Percentiles rank a stretch among this genome's conserved stretches.
Conservation (phyloP, 306 rosid genomes). For the Fragaria nilgerrensis region DNA sequence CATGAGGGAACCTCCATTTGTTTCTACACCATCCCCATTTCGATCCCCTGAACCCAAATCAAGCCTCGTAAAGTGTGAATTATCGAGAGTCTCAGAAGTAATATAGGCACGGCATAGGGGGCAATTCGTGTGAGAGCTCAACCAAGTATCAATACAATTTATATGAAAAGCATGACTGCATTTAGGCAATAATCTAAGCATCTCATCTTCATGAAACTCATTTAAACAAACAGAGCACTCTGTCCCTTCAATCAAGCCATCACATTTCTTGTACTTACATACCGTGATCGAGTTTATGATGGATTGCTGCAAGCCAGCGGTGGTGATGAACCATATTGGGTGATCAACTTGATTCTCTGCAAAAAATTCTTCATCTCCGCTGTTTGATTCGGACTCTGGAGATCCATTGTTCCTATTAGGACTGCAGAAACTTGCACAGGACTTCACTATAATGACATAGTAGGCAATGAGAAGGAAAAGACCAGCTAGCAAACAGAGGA, state of each 20-base stretch:
- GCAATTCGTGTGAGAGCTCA: constrained; percentile 69
- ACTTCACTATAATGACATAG: constrained; percentile 51
- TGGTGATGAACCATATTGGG: constrained; percentile 68
- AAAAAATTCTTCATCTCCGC: constrained; percentile 38
- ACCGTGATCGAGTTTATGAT: constrained; percentile 60
- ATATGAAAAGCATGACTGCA: constrained; percentile 73
- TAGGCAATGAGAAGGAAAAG: constrained; percentile 40
- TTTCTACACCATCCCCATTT: constrained; percentile 17
- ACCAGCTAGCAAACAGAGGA: constrained; percentile 35
- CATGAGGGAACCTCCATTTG: constrained; percentile 35
- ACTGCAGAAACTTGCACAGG: constrained; percentile 39
- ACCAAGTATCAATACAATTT: constrained; percentile 67
- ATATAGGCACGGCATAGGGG: constrained; percentile 66
- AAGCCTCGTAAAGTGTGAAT: constrained; percentile 13
- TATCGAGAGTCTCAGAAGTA: constrained; percentile 15
- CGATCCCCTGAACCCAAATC: constrained; percentile 24
- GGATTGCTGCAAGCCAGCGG: constrained; percentile 62
- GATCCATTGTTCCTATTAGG: constrained; percentile 16
- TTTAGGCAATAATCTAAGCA: constrained; percentile 58
- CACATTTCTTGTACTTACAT: constrained; percentile 44
- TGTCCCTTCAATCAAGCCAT: constrained; percentile 66
- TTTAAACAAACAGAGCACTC: constrained; percentile 71
- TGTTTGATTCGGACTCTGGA: constrained; percentile 23
- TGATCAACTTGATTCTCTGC: constrained; percentile 52
- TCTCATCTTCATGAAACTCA: constrained; percentile 57